A percentile compares a stretch with the other conserved stretches of the same genome.
Conservation (phyloP, 257 asterid species). For the Ocimum tenuiflorum region DNA sequence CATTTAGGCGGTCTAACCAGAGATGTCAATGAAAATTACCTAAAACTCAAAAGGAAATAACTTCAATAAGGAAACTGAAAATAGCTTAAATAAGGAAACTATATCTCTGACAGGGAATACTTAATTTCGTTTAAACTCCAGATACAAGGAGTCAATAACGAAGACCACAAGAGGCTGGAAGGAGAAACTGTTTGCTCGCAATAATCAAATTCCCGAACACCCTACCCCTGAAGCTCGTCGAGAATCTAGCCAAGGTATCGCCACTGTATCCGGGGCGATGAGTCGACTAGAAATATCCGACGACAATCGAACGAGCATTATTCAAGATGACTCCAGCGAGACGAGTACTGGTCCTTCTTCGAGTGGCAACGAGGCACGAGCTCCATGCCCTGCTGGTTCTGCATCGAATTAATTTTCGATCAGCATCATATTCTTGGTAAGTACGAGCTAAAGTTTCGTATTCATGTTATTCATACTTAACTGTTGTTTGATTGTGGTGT, state of each 20-base stretch:
- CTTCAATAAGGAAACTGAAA: too few species aligned
- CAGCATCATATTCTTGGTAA: conserved; percentile 3
- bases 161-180: conserved; percentile 96
- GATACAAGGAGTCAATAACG: conserved; percentile 81
- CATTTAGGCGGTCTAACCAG: too few species aligned
- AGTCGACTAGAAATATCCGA: conserved; percentile 55
- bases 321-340: conserved; percentile 17
- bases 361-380: conserved; percentile 27
- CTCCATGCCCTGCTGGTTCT: conserved; percentile 53
- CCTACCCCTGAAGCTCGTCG: conserved; percentile 39
- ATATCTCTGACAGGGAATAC: background rate
- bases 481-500: too few species aligned
- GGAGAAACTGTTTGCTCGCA: conserved; percentile 78
- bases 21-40: too few species aligned
- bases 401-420: conserved; percentile 33
- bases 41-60: too few species aligned
- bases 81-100: too few species aligned
- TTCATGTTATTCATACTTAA: too few species aligned
- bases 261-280: conserved; percentile 46
- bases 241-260: conserved; percentile 33
- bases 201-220: conserved; percentile 33
- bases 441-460: too few species aligned
- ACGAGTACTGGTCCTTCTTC: background rate
- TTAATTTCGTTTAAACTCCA: conserved; percentile 4
- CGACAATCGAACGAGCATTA: conserved; percentile 28